phyloP scores from a whole-genome alignment of 345 rosid species.

The Conringia planisiliqua region DNA sequence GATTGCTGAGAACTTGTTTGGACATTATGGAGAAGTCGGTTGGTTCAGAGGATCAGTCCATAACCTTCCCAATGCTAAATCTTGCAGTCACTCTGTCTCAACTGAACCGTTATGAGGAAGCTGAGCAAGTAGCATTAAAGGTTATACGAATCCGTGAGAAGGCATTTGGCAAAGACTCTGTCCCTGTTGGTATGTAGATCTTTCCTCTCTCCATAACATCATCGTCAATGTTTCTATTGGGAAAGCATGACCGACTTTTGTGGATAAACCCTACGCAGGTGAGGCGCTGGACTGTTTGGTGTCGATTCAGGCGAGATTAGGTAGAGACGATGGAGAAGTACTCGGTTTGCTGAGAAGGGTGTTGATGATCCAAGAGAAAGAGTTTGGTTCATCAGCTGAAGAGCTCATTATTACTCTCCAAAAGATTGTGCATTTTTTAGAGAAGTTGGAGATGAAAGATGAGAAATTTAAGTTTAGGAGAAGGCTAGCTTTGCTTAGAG shows the following conservation, averaged over 20 bases:
- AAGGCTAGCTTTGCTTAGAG: conserved; percentile 55
- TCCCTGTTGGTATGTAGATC: conserved; percentile 66
- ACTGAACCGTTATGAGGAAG: conserved; percentile 65
- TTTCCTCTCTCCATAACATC: neutral
- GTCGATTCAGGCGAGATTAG: conserved; percentile 56
- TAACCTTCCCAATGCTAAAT: conserved; percentile 72
- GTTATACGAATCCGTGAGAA: conserved; percentile 63
- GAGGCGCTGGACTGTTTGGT: conserved; percentile 86
- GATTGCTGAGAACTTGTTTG: conserved; percentile 67
- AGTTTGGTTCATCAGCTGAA: conserved; percentile 61
- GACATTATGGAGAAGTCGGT: conserved; percentile 47
- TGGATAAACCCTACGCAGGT: conserved; percentile 38
- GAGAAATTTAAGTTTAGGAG: conserved; percentile 59
- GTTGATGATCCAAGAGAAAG: conserved; percentile 69
- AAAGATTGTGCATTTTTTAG: conserved; percentile 58
- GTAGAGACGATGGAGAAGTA: conserved; percentile 44
- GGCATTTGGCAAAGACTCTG: conserved; percentile 73
- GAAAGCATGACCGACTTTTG: neutral
- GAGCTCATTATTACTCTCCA: conserved; percentile 65
- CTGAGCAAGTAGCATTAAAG: conserved; percentile 57
- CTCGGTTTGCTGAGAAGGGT: conserved; percentile 57
- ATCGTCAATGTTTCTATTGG: neutral
- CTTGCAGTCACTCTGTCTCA: conserved; percentile 77
- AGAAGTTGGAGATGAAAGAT: conserved; percentile 62
- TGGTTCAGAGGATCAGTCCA: conserved; percentile 64